Evolutionary conservation across 805 yeast genomes (phyloP).

Genomic region (Kodamaea hsintzibuensis): DNA sequence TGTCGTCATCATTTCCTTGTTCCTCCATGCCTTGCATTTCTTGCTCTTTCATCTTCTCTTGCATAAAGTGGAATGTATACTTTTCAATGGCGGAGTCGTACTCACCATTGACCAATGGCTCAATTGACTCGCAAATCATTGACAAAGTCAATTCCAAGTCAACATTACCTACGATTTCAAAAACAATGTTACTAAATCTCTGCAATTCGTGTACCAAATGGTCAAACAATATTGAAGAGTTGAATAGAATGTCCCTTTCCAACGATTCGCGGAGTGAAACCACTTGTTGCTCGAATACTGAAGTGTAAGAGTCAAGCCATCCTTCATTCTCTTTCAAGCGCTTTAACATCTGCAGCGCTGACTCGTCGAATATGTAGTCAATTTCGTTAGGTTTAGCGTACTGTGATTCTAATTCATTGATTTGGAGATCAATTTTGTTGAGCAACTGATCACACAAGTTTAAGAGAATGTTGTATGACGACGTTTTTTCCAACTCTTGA

Average conservation of each 20-base stretch:
- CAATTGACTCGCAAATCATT: slow-evolving; percentile 11
- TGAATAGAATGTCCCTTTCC: slow-evolving; percentile 55
- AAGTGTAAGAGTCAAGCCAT: slow-evolving; percentile 53
- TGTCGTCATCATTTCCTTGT: not conserved
- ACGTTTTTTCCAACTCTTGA: not conserved
- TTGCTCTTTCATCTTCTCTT: slow-evolving; percentile 18
- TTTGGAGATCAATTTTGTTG: slow-evolving; percentile 41
- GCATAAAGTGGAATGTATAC: slow-evolving; percentile 29
- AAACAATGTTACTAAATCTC: slow-evolving; percentile 10
- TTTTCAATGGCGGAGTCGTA: slow-evolving; percentile 36
- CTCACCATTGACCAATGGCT: slow-evolving; percentile 32
- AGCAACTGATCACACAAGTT: slow-evolving; percentile 32
- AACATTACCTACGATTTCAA: not conserved
- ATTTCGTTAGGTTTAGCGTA: slow-evolving; percentile 52
- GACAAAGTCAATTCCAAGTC: not conserved
- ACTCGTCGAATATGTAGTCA: slow-evolving; percentile 50
- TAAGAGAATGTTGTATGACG: slow-evolving; percentile 10
- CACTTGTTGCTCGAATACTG: slow-evolving; percentile 41
- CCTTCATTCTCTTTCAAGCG: slow-evolving; percentile 53
- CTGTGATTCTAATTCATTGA: slow-evolving; percentile 51
- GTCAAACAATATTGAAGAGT: slow-evolving; percentile 58
- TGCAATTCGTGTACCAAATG: slow-evolving; percentile 34
- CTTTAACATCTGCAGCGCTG: slow-evolving; percentile 46
- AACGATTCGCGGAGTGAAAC: slow-evolving; percentile 46
- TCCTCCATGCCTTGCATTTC: slow-evolving; percentile 6